phyloP scores from a whole-genome alignment of 202 grass and related monocot genomes.

The Eragrostis tef region DNA sequence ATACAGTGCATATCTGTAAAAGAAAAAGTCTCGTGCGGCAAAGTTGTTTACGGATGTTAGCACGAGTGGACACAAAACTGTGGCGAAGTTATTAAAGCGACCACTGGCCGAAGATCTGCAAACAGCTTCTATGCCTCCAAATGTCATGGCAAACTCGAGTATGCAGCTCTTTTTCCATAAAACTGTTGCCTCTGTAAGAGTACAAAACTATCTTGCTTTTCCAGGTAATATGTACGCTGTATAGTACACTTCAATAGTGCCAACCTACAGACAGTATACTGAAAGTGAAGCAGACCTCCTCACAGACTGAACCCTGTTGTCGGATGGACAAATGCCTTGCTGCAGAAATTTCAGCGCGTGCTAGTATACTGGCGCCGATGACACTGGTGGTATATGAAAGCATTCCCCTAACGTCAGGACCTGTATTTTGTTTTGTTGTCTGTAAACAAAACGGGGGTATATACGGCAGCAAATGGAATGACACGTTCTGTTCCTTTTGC shows the following conservation, averaged over 20 bases:
- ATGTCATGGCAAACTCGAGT: conserved; percentile 11
- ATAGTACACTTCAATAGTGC: not conserved
- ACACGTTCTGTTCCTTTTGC: conserved; percentile 31
- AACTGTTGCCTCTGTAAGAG: not conserved
- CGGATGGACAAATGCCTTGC: conserved; percentile 1
- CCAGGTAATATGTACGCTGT: not conserved
- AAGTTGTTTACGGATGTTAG: not conserved
- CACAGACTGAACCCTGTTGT: conserved; percentile 17
- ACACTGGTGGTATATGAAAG: not conserved
- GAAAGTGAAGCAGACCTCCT: conserved; percentile 19
- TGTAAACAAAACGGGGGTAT: not conserved
- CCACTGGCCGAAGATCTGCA: not conserved
- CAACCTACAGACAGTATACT: conserved; percentile 6
- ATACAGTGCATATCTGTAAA: not conserved
- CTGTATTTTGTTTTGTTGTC: conserved; percentile 29
- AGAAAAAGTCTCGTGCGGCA: not conserved
- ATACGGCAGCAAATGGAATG: not conserved
- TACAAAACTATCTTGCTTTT: not conserved
- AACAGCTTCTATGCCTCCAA: conserved; percentile 13
- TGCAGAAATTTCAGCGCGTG: not conserved
- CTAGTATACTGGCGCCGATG: not conserved
- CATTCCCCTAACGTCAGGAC: not conserved
- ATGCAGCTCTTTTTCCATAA: not conserved
- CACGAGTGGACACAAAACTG: conserved; percentile 21
- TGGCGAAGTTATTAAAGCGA: not conserved